phyloP scores from a whole-genome alignment of 306 rosid genomes.

The Fagus crenata region DNA sequence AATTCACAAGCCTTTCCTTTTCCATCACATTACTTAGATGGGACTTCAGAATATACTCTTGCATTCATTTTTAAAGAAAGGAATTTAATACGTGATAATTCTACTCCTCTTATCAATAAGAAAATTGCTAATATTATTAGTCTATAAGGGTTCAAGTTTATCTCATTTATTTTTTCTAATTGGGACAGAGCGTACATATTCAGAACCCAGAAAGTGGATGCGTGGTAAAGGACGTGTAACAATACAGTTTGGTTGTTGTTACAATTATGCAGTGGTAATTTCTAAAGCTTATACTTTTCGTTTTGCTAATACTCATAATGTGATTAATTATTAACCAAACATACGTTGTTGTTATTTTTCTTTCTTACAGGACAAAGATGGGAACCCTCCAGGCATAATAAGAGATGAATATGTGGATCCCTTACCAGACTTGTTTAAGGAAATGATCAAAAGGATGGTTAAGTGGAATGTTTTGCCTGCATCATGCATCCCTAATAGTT shows the following conservation, averaged over 20 bases:
- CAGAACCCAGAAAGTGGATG: constrained; percentile 69
- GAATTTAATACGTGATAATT: too few species aligned
- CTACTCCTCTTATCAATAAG: too few species aligned
- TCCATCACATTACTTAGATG: too few species aligned
- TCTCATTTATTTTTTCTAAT: neutral
- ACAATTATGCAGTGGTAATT: constrained; percentile 60
- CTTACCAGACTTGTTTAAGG: constrained; percentile 55
- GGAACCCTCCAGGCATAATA: constrained; percentile 59
- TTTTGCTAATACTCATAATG: neutral
- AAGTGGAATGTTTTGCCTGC: constrained; percentile 47
- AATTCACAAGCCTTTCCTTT: too few species aligned
- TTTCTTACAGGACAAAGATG: constrained; percentile 51
- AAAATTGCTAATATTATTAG: too few species aligned
- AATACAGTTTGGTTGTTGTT: constrained; percentile 67
- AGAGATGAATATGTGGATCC: constrained; percentile 60
- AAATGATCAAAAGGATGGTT: constrained; percentile 58
- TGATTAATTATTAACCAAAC: neutral
- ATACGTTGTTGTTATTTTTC: neutral
- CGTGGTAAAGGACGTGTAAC: constrained; percentile 68
- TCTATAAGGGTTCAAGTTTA: too few species aligned
- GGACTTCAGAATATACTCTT: too few species aligned
- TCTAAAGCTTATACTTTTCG: neutral
- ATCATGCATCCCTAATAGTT: constrained; percentile 58
- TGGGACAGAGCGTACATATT: constrained; percentile 47
- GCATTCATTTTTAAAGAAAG: too few species aligned